phyloP scores from a whole-genome alignment of 2,329 filamentous ascomycete species.

The Ophiocordyceps camponoti-saundersi region DNA sequence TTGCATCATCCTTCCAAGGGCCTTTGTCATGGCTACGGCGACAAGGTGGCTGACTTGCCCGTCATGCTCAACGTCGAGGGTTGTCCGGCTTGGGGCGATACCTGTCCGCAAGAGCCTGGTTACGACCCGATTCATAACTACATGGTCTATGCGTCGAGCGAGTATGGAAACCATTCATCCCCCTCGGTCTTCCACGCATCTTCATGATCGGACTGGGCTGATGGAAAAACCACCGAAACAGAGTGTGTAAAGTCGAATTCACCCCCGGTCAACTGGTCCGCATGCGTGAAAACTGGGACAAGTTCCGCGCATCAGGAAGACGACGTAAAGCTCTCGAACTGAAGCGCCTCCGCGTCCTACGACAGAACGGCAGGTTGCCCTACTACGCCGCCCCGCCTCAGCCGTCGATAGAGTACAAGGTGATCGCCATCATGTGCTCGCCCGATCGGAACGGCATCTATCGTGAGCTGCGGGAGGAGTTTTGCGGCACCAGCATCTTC shows the following conservation, averaged over 20 bases:
- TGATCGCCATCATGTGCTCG: neutral
- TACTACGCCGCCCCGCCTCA: neutral
- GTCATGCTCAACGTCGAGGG: neutral
- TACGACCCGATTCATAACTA: neutral
- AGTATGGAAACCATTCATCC: neutral
- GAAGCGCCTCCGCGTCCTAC: neutral
- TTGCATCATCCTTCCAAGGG: neutral
- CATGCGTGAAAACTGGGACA: neutral
- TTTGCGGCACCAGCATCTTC: neutral
- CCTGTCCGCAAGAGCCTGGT: neutral
- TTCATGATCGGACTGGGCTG: no score
- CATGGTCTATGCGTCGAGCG: neutral
- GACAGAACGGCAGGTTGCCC: neutral
- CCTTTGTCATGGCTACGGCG: neutral
- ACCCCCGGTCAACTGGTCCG: neutral
- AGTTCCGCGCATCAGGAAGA: neutral
- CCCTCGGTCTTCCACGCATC: no score
- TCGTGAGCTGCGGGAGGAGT: neutral
- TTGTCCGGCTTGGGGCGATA: neutral
- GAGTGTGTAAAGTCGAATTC: neutral
- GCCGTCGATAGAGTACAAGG: neutral
- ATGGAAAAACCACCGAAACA: neutral
- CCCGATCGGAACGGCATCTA: neutral
- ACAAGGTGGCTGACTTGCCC: neutral
- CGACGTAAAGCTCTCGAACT: neutral